Base-by-base conservation (phyloP, 768 basidiomycete genomes). In the Termitomyces sp. region DNA sequence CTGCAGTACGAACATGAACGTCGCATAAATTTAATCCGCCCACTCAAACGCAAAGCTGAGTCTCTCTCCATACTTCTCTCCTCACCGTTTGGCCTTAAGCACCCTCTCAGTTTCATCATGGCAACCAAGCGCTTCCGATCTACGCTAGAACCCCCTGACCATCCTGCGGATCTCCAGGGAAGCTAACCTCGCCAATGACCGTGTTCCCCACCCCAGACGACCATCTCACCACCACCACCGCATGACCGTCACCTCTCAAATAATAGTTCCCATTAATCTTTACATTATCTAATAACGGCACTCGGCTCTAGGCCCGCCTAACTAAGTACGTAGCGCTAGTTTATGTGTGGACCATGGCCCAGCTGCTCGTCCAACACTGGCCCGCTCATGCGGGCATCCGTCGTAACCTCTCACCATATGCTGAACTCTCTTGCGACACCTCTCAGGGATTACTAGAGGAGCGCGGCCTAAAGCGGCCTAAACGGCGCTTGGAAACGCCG, bases 1-100 rank as follows among this genome's bases (percentile, higher is more conserved):
- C 0, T 59, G 25, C 0, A 52, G 6, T 32, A 75, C 68, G 8
- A 63, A 48, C 7, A 57, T 58, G 40, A 68, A 65, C 7, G 17
- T n/a, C 38, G 19, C 7, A 1, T 40, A 11, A 1, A 40, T 8
- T 8, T 40, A 40, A n/a, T 40, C 34, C 9, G 19, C 16, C 38
- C 19, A n/a, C n/a, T 40, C 38, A 40, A 40, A 40, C 19, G 38
- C 38, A 40, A 40, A 40, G 38, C 38, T 40, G 38, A 40, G 38
- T 40, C 38, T 8, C 38, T 40, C 9, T 40, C n/a, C n/a, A 40
- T 40, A 5, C 38, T 40, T 5, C 38, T 40, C 38, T 40, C 38
- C 38, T 40, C 38, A 5, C 5, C 5, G 2, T 40, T 19, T 40
- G 38, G 34, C 34, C 34, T 34, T 9, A 34, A 34, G 34, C 11